Base-by-base conservation (phyloP, 202 grass and related monocot species). In the Saccharum hybrid region DNA sequence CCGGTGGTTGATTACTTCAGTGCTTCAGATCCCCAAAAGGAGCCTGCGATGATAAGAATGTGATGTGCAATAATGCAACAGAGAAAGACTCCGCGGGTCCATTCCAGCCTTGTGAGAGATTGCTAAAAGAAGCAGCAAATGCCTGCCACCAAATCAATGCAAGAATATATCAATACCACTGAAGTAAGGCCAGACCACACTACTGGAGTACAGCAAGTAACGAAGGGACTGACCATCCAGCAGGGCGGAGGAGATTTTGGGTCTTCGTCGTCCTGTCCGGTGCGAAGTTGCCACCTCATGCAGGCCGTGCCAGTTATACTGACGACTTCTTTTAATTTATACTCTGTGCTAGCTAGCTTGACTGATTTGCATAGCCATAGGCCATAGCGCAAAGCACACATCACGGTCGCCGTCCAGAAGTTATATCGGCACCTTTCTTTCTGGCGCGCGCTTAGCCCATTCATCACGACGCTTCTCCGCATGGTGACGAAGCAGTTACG, bases 391-490 rank as follows among this genome's bases (percentile, higher is more conserved):
- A 56, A 36, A 36, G 34, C 49, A 19, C 49, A 65, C 16, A 43
- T n/a, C n/a, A 26, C n/a, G n/a, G 51, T 80, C 76, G 5, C 59
- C 16, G 4, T 66, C 83, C 23, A 4, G 4, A 57, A 79, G 26
- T 79, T 51, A 57, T 42, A 33, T 11, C 15, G 3, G 43, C 8
- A 23, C 4, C 52, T 56, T 54, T 54, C 66, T 79, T 54, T 79
- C 76, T 36, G n/a, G 2, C 14, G 21, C 21, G 43, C 36, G 12
- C 2, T 8, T n/a, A 54, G 49, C 49, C 1, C 59, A 42, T 63
- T 40, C 13, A 5, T 16, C 57, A 40, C 54, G 61, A 30, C 70
- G 59, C 76, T 86, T 52, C 49, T 67, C 59, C 13, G 36, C 69
- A 13, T 22, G 21, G 63, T 28, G 34, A 23, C 49, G 14, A 52